Percentiles rank a stretch among this genome's conserved stretches.
phyloP scores from a whole-genome alignment of 1,139 yeast species.

The Candida tetrigidarum region DNA sequence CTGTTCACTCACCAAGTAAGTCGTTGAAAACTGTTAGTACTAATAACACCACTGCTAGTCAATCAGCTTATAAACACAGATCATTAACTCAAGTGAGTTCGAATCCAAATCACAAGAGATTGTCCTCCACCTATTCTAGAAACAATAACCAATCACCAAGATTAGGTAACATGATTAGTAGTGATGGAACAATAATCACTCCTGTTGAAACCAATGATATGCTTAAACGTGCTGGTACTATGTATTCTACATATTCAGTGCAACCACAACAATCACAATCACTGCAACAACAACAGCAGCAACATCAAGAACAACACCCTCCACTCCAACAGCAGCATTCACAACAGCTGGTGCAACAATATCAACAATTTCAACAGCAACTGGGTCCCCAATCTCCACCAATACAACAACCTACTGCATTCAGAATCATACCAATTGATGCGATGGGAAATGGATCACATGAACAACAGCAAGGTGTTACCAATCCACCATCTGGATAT shows the following conservation, averaged over 20 bases:
- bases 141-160: constrained; percentile 38
- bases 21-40: constrained; percentile 32
- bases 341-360: constrained; percentile 15
- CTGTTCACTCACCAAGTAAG: constrained; percentile 21
- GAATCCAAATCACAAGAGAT: constrained; percentile 29
- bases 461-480: constrained; percentile 9
- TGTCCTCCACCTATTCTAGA: constrained; percentile 44
- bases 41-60: constrained; percentile 14
- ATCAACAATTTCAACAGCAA: constrained; percentile 11
- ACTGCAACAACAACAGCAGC: constrained; percentile 13
- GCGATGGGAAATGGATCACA: constrained; percentile 13
- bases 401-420: constrained; percentile 17
- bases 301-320: constrained; percentile 11
- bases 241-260: constrained; percentile 4
- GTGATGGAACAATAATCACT: constrained; percentile 52
- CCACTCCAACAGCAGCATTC: constrained; percentile 14
- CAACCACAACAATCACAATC: constrained; percentile 5
- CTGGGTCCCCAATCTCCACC: constrained; percentile 14
- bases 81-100: constrained; percentile 33
- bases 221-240: constrained; percentile 12
- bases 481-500: constrained; percentile 22
- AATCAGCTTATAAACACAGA: constrained; percentile 14
- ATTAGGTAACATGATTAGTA: constrained; percentile 47
- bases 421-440: constrained; percentile 20
- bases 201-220: constrained; percentile 40